A percentile compares a stretch with the other conserved stretches of the same genome.
These are phyloP conservation scores for Tetrahymena malaccensis DNA, from an alignment of 73 alveolate genomes.

Conservation along the genomic window DNA sequence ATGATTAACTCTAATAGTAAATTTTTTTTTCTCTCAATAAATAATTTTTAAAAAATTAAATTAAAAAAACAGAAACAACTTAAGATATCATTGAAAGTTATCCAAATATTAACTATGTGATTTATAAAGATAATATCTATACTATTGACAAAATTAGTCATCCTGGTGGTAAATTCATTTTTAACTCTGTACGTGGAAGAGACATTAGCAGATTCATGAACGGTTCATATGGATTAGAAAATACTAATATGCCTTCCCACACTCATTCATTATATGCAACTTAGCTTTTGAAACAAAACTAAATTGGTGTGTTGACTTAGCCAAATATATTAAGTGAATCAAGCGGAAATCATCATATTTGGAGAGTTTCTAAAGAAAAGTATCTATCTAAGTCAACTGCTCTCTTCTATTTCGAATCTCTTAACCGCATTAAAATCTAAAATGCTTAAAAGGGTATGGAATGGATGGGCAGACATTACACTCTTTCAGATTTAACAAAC, in stretches of 20 bases:
- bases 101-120: not conserved
- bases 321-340: not conserved
- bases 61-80: not conserved
- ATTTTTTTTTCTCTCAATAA: not conserved
- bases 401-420: not conserved
- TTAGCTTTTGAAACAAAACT: not conserved
- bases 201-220: constrained; percentile 44
- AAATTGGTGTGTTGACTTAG: not conserved
- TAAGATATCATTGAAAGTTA: not conserved
- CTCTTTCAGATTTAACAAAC: not conserved
- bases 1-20: not conserved
- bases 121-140: not conserved
- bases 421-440: not conserved
- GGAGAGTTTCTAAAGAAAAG: not conserved
- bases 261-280: not conserved
- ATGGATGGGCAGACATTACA: not conserved
- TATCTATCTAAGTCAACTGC: not conserved
- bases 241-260: not conserved
- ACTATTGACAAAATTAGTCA: constrained; percentile 5
- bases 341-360: not conserved
- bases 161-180: constrained; percentile 54
- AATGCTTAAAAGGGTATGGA: not conserved
- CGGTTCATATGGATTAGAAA: constrained; percentile 48
- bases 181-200: constrained; percentile 37
- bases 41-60: not conserved